Base-by-base conservation (phyloP, 2,329 filamentous ascomycete species). In the Pleoardoris graminearum region DNA sequence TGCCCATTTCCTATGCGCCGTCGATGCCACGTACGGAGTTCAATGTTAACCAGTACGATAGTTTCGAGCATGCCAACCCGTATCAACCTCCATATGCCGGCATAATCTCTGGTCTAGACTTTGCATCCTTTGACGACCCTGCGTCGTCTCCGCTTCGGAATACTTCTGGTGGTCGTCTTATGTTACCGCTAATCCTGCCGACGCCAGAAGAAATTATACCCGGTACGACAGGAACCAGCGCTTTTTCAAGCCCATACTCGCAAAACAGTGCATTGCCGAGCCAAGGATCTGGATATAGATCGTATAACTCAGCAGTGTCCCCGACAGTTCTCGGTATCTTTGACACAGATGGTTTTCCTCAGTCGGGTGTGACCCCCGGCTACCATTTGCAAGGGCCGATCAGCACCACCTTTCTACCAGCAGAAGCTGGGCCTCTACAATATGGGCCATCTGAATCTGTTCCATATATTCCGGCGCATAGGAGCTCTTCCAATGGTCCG, bases 1-100 rank as follows among this genome's bases (percentile, higher is more conserved):
- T 17, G n/a, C 12, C 25, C 4, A 39, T 10, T 14, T 39, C 23
- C 6, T 17, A 35, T 10, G 1, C 39, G 21, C 33, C 22, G 1
- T 23, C 29, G 12, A 11, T 21, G 10, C 22, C 32, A 4, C 22
- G 23, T 2, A 21, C 46, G 7, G 29, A 30, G 14, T 54, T 29
- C 46, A 46, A 36, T 25, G 22, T 50, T n/a, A 54, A 50, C 22
- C 51, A 50, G 21, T 54, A 54, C 27, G 51, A 45, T 27, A 41
- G 41, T 14, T 42, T 33, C 22, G 35, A 19, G 14, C 27, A 39
- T 22, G 46, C 41, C 1, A 50, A 50, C 16, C 41, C 51, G 7
- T 54, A 54, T 22, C 25, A 54, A n/a, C 17, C 37, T 22, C 46
- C 51, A 4, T 50, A 41, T 23, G n/a, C 27, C 3, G 47, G 23